A percentile compares a stretch with the other conserved stretches of the same genome.
Conservation (phyloP, 2,329 filamentous ascomycete genomes). For the Penicillium sp. region DNA sequence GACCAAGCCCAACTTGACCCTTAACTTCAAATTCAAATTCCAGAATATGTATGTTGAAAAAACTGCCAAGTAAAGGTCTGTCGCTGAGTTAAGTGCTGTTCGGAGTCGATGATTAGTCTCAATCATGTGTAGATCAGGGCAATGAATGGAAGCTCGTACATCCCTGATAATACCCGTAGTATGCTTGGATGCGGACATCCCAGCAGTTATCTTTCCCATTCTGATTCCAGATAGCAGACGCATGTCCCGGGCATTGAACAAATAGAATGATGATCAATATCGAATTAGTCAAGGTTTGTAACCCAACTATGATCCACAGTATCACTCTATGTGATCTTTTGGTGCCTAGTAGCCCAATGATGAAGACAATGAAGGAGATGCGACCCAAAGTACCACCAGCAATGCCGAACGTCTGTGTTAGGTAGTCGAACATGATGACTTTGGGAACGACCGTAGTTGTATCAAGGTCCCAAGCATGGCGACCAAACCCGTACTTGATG, state of each 20-base stretch:
- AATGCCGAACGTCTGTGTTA: conserved; percentile 26
- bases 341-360: conserved; percentile 22
- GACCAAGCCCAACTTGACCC: conserved; percentile 32
- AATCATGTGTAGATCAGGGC: background rate
- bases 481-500: conserved; percentile 22
- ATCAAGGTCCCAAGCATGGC: conserved; percentile 8
- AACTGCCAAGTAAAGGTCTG: conserved; percentile 33
- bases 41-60: conserved; percentile 33
- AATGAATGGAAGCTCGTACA: conserved; percentile 11
- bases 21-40: conserved; percentile 32
- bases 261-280: conserved; percentile 28
- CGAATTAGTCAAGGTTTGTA: conserved; percentile 25
- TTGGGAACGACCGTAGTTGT: background rate
- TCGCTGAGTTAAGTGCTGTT: conserved; percentile 28
- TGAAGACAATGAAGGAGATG: conserved; percentile 25
- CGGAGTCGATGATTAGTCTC: background rate
- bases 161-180: conserved; percentile 31
- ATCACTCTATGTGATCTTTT: conserved; percentile 15
- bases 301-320: conserved; percentile 19
- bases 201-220: conserved; percentile 18
- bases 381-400: conserved; percentile 22
- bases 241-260: conserved; percentile 25
- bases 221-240: conserved; percentile 23
- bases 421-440: conserved; percentile 27
- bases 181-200: conserved; percentile 22